Evolutionary conservation across 805 yeast species (phyloP).

Genomic region (Yarrowia keelungensis): DNA sequence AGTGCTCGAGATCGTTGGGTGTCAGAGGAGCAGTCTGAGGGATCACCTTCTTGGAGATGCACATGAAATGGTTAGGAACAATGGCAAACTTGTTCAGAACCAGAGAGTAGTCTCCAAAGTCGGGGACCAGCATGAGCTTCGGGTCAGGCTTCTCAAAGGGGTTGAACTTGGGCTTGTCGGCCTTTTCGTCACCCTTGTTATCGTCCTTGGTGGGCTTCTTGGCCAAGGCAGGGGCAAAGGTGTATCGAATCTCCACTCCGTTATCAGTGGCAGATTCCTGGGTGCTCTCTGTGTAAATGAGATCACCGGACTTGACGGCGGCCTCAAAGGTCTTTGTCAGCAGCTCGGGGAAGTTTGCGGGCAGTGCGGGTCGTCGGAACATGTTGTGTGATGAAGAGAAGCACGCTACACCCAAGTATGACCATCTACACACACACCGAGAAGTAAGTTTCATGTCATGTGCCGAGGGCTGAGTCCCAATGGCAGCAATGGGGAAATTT

Average conservation of each 20-base stretch:
- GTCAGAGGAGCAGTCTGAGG: constrained; percentile 75
- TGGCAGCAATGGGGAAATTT: too few relatives aligned
- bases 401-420: not conserved
- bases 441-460: constrained; percentile 15
- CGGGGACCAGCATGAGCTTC: constrained; percentile 65
- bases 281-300: constrained; percentile 61
- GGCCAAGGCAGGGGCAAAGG: constrained; percentile 51
- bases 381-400: not conserved
- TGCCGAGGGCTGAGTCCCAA: constrained; percentile 27
- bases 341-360: constrained; percentile 31
- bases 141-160: constrained; percentile 87
- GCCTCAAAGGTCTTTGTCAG: constrained; percentile 50
- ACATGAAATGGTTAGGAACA: constrained; percentile 74
- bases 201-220: constrained; percentile 47
- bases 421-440: not conserved
- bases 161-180: constrained; percentile 47
- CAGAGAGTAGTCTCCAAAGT: constrained; percentile 60
- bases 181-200: constrained; percentile 10
- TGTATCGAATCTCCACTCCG: constrained; percentile 45
- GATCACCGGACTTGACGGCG: constrained; percentile 57
- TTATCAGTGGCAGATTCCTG: constrained; percentile 49
- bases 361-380: constrained; percentile 32
- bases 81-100: constrained; percentile 89
- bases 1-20: constrained; percentile 69
- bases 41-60: constrained; percentile 76